phyloP scores from a whole-genome alignment of 768 basidiomycete genomes.

The Strobilomyces echinocephalus region DNA sequence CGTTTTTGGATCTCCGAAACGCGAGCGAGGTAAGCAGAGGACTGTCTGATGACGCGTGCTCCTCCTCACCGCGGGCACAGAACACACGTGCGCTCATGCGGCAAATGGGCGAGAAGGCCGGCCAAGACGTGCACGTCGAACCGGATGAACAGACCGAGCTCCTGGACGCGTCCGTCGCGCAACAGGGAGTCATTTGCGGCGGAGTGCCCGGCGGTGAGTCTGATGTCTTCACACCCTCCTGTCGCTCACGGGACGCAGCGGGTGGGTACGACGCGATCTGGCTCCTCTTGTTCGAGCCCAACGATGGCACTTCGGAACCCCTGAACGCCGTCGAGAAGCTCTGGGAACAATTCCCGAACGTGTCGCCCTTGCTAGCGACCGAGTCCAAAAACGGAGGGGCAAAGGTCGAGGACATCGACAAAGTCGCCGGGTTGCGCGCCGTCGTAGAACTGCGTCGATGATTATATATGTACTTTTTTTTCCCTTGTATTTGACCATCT shows the following conservation, averaged over 20 bases:
- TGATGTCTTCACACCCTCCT: no score
- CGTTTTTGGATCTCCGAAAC: conserved; percentile 54
- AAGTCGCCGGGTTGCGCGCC: conserved; percentile 50
- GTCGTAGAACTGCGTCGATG: conserved; percentile 29
- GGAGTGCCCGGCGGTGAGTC: conserved; percentile 92
- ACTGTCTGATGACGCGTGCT: neutral
- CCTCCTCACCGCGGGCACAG: conserved; percentile 35
- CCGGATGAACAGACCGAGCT: conserved; percentile 82
- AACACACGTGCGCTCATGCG: conserved; percentile 76
- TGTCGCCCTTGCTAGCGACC: conserved; percentile 66
- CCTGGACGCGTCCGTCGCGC: conserved; percentile 68
- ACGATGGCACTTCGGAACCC: conserved; percentile 46
- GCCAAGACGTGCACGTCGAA: conserved; percentile 75
- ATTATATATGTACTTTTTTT: neutral
- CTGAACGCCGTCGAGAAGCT: conserved; percentile 58
- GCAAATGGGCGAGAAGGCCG: conserved; percentile 68
- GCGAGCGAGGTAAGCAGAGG: conserved; percentile 49
- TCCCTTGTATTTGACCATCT: neutral
- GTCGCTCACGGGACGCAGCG: conserved; percentile 44
- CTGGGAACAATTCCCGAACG: conserved; percentile 59
- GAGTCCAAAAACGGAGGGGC: conserved; percentile 69
- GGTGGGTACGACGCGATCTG: conserved; percentile 98
- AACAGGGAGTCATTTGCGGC: conserved; percentile 86
- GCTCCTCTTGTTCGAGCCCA: conserved; percentile 75
- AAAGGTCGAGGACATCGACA: conserved; percentile 54